Base-by-base conservation (phyloP, 768 basidiomycete species). In the Megacollybia marginata region DNA sequence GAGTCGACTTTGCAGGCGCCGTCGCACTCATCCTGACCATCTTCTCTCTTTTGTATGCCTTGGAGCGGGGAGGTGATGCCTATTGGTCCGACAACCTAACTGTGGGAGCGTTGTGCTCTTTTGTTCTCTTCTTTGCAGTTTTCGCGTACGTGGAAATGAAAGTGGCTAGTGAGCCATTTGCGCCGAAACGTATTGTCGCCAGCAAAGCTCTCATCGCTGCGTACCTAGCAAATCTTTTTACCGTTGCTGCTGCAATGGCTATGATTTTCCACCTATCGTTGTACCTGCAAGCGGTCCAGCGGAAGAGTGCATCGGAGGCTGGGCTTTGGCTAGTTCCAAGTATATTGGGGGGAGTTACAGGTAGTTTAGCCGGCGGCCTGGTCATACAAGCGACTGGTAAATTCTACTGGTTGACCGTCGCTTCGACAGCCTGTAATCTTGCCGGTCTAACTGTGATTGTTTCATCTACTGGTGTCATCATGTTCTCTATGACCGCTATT, bases 1-100 rank as follows among this genome's bases (percentile, higher is more conserved):
- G 83, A 15, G 68, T 87, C 50, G 84, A 87, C 64, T 83, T 83
- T 54, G 63, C 65, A 4, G 84, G 84, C 15, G 79, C 82, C 1
- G 36, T 74, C 40, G 66, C 72, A 6, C 76, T 85, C 42, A 71
- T 85, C 19, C 48, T 74, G n/a, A 64, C 78, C 19, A 67, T 83
- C 16, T 78, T 80, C 61, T 66, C 69, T 56, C 69, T 86, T 4
- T 73, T 86, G 35, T 66, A 80, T 48, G 80, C 71, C 1, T 65
- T 84, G 9, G 81, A 84, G 54, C 64, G 73, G 13, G 78, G 76
- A 1, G 75, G 76, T 5, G 75, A 78, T 55, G 54, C 72, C 4
- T 66, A 76, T 4, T 79, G 77, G 78, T 54, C 49, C 12, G 72
- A 75, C 53, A 49, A 33, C 9, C 54, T 67, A 33, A 75, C 76